phyloP scores from a whole-genome alignment of 768 basidiomycete species.

The Russula abietina region DNA sequence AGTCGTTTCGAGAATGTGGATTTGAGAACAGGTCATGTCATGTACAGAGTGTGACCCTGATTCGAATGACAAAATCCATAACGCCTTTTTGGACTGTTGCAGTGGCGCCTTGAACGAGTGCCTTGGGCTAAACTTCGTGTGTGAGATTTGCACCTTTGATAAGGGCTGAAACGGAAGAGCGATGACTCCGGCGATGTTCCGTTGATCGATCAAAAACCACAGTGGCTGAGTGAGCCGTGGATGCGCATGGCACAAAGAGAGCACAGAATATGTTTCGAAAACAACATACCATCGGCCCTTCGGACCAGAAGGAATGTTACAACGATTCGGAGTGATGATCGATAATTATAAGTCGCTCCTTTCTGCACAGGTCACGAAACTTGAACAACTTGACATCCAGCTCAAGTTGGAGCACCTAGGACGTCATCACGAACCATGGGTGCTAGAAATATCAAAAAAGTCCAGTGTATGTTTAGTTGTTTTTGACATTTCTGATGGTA shows the following conservation, averaged over 20 bases:
- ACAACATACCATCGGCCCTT: neutral
- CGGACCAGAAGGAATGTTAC: neutral
- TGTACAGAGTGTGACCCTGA: neutral
- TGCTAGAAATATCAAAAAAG: neutral
- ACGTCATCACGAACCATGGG: neutral
- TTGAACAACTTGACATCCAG: neutral
- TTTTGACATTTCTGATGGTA: neutral
- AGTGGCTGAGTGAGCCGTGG: constrained; percentile 4
- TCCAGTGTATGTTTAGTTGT: too few relatives aligned
- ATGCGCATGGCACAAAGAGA: neutral
- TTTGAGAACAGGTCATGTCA: neutral
- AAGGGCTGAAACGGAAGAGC: neutral
- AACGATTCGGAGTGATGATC: neutral
- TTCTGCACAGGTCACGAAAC: too few relatives aligned
- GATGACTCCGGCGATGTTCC: neutral
- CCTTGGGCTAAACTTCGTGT: too few relatives aligned
- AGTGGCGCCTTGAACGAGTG: neutral
- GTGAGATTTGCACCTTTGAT: too few relatives aligned
- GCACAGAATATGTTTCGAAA: neutral
- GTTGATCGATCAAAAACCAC: neutral
- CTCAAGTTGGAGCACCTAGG: neutral
- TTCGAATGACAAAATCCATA: neutral
- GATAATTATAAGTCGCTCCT: too few relatives aligned
- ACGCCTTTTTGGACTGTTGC: neutral
- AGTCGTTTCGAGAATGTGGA: fast-evolving